phyloP scores from a whole-genome alignment of 257 asterid genomes.

The Solanum stenotomum region DNA sequence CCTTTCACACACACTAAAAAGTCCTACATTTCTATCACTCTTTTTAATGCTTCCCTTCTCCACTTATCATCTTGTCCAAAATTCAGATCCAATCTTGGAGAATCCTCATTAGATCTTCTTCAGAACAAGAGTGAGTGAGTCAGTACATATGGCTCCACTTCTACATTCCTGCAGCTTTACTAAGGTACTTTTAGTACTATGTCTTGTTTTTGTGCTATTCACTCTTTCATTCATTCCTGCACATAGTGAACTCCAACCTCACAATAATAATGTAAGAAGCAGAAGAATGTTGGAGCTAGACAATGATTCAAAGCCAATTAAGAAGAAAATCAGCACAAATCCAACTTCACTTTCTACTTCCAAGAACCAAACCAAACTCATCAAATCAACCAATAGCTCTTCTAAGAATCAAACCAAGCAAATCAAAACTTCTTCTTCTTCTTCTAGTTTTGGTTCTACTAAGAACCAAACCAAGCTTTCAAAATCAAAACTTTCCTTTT shows the following conservation, averaged over 20 bases:
- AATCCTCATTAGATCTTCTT: not conserved
- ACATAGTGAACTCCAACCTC: slow-evolving; percentile 1
- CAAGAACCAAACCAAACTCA: slow-evolving; percentile 29
- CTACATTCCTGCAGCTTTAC: slow-evolving; percentile 7
- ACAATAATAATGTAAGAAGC: not conserved
- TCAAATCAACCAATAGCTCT: slow-evolving; percentile 7
- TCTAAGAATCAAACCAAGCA: slow-evolving; percentile 43
- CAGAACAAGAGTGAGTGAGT: not conserved
- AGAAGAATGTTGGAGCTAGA: slow-evolving; percentile 24
- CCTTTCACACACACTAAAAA: not conserved
- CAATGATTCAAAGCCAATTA: slow-evolving; percentile 7
- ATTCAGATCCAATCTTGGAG: not conserved
- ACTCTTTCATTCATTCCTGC: slow-evolving; percentile 35
- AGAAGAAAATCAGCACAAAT: slow-evolving; percentile 28
- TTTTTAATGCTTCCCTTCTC: not conserved
- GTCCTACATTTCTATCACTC: not conserved
- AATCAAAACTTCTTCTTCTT: slow-evolving; percentile 2
- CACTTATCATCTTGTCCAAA: not conserved
- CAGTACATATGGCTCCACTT: slow-evolving; percentile 54
- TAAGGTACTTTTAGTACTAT: slow-evolving; percentile 36
- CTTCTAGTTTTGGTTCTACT: not conserved
- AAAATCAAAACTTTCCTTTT: slow-evolving; percentile 19
- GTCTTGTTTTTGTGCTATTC: slow-evolving; percentile 27
- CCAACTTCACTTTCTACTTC: slow-evolving; percentile 2
- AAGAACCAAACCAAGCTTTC: slow-evolving; percentile 25